These are phyloP conservation scores for Cyclostephanos invisitatus DNA, from an alignment of 108 stramenopile genomes.

Conservation along the genomic window DNA sequence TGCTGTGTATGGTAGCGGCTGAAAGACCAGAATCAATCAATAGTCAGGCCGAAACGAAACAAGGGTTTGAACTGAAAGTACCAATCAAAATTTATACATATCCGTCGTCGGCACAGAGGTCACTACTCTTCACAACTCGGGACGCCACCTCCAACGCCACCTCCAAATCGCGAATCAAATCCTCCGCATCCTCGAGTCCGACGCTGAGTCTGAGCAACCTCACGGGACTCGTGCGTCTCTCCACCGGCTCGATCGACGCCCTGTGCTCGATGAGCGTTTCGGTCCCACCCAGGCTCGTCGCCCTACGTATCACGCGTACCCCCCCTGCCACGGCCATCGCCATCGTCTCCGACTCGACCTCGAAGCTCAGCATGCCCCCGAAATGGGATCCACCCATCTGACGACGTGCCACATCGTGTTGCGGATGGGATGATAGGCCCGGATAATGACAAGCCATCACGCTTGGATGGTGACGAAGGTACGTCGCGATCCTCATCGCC, in stretches of 20 bases:
- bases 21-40: too few species aligned
- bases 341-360: constrained; percentile 60
- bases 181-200: constrained; percentile 83
- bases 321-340: constrained; percentile 86
- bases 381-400: constrained; percentile 20
- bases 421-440: constrained; percentile 84
- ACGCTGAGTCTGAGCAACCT: constrained; percentile 88
- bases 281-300: constrained; percentile 95
- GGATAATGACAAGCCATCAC: constrained; percentile 88
- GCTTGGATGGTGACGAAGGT: constrained; percentile 42
- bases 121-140: constrained; percentile 4
- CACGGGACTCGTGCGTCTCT: constrained; percentile 66
- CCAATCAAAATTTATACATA: too few species aligned
- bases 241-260: constrained; percentile 89
- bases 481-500: constrained; percentile 63
- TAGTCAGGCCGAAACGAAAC: too few species aligned
- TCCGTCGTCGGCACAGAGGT: too few species aligned
- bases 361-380: constrained; percentile 93
- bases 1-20: too few species aligned
- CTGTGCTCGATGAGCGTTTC: constrained; percentile 94
- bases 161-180: constrained; percentile 83
- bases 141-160: constrained; percentile 57
- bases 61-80: too few species aligned
- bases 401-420: constrained; percentile 75
- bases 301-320: constrained; percentile 69